Base-by-base conservation (phyloP, 163 green algal genomes). In the Prototheca wickerhamii region DNA sequence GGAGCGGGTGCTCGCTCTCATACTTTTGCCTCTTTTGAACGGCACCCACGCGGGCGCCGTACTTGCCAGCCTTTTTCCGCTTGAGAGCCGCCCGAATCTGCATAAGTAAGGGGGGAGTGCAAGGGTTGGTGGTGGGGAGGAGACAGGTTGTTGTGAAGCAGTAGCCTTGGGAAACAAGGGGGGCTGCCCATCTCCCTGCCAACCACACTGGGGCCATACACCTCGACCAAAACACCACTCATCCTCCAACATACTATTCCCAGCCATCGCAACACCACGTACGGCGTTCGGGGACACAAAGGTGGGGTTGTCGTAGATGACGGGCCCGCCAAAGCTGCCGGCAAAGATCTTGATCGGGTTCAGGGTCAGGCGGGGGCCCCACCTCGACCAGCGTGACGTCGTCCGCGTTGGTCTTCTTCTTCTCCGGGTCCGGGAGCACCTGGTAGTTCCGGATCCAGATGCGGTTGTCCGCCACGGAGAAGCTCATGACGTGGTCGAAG, bases 361-460 rank as follows among this genome's bases (percentile, higher is more conserved):
- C 35, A 98, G 71, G 63, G 79, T 93, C 43, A 87, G 82, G 10
- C 93, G 77, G 1, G 93, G 93, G 3, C 93, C 93, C 5, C 58
- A 80, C 74, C 81, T 96, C 90, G 28, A 95, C 87, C 33, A 98
- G 76, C 0, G 81, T 84, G 0, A 83, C 70, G 25, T 76, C 73
- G 10, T 84, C 76, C 18, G 77, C 43, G 30, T 81, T 71, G 8
- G 71, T 61, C 72, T 84, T 85, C 69, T 87, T 86, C 76, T 89
- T 92, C 65, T 86, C 82, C 18, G 85, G 63, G 18, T 83, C 77
- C 15, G 85, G 68, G 34, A 92, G 77, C 17, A 94, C 77, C 82
- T 87, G 94, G 82, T 98, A 99, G 81, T 98, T 99, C 56, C 94
- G 79, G 40, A 98, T 79, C 94, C 94, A 98, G 0, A 99, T 64